Evolutionary conservation across 306 rosid species (phyloP).

Genomic region (Vigna mungo): DNA sequence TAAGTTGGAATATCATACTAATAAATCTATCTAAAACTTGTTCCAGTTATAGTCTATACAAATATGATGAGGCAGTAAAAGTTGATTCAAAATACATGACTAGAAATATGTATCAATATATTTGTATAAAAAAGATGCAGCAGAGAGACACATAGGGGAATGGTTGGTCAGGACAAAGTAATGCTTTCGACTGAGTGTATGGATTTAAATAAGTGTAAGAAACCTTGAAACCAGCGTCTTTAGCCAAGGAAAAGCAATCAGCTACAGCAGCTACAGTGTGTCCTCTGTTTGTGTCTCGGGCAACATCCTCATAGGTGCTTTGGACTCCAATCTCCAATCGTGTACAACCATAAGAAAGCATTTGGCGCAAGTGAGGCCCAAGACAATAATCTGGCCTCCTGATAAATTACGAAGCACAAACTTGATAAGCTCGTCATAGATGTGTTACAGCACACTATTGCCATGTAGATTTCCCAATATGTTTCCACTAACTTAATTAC

Average conservation of each 20-base stretch:
- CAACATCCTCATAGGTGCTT: constrained; percentile 99
- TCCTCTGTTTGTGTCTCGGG: constrained; percentile 96
- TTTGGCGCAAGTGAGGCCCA: constrained; percentile 97
- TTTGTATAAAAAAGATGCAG: neutral
- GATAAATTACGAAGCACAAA: constrained; percentile 43
- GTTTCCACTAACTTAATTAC: constrained; percentile 6
- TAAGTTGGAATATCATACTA: neutral
- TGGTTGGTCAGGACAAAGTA: constrained; percentile 18
- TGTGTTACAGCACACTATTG: constrained; percentile 25
- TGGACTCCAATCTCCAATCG: constrained; percentile 97
- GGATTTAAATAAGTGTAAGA: constrained; percentile 33
- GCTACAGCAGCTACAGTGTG: constrained; percentile 98
- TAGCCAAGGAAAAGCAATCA: constrained; percentile 92
- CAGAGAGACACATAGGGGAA: constrained; percentile 23
- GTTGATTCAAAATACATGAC: constrained; percentile 16
- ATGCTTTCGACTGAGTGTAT: neutral
- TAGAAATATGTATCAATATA: constrained; percentile 6
- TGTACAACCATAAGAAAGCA: constrained; percentile 96
- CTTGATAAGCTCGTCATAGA: constrained; percentile 34
- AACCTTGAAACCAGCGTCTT: constrained; percentile 99
- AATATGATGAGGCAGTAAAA: constrained; percentile 14
- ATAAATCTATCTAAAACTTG: constrained; percentile 27
- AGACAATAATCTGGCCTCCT: constrained; percentile 99
- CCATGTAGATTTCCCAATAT: constrained; percentile 1
- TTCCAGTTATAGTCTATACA: constrained; percentile 5